Base-by-base conservation (phyloP, 2,329 filamentous ascomycete genomes). In the Sporothrix globosa region DNA sequence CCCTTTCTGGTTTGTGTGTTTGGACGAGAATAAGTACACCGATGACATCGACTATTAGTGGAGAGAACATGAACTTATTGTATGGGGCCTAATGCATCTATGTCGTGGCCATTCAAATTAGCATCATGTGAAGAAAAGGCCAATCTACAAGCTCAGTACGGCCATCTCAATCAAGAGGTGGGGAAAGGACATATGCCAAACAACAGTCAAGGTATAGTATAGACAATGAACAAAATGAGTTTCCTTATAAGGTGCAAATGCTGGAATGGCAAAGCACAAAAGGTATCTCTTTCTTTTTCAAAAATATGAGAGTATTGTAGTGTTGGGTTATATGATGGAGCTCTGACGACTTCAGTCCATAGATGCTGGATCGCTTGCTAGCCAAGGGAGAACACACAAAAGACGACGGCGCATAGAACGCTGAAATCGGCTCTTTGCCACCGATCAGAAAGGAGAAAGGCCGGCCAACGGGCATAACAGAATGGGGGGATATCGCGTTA, bases 241-340 rank as follows among this genome's bases (percentile, higher is more conserved):
- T 61, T 63, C 39, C 39, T 27, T 63, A 13, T 11, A 27, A 63
- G 21, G 39, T 63, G 58, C 58, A 17, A 27, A 11, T 63, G 58
- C 58, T 11, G 14, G 44, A 2, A 50, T 4, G 11, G 39, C 58
- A 58, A 58, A 11, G 54, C 58, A 46, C 58, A 46, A 44, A 46
- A 63, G 39, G 34, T 60, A 44, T 60, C 19, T 61, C n/a, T 63
- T 63, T 61, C n/a, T 63, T 63, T 44, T 44, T 44, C 19, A 60
- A 27, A 17, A 63, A 27, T 17, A 19, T 46, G 46, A 46, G 34
- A 46, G 21, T 63, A 46, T 17, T 27, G 17, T 44, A 46, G 58
- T 63, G 17, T 39, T 63, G 41, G 58, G 39, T 63, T 58, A 27
- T 63, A 46, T 63, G 39, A 9, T 27, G 27, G 27, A 11, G 39